Evolutionary conservation across 306 rosid genomes (phyloP), one percentile per base, ranked within the genome.

Genomic region (Morella rubra): DNA sequence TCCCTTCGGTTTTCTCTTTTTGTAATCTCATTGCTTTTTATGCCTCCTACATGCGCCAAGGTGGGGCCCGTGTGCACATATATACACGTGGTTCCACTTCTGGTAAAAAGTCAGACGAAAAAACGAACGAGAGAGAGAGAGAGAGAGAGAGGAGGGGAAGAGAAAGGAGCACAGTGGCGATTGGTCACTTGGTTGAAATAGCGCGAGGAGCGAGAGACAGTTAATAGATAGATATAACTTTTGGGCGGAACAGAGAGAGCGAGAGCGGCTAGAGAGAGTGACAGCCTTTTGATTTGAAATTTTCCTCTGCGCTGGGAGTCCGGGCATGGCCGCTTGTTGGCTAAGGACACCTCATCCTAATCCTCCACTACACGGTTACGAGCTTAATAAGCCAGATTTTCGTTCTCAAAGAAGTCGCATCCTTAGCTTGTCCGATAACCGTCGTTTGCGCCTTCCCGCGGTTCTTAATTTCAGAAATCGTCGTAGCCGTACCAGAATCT

Each of bases 291-390:
- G 8, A 7, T 55, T 55, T 52, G 58, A 55, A 55, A 19, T 55
- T 52, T 55, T 32, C n/a, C 8, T 54, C 24, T 3, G 27, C 14
- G 3, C 4, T 60, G 44, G n/a, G 16, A 56, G 58, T 14, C 8
- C 62, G 50, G 69, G 42, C 27, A 86, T 86, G 90, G 85, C 90
- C 41, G 76, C 76, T 59, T 62, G 76, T 59, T 62, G 79, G 70
- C 42, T 80, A 40, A 75, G 82, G 80, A 73, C 82, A 52, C 55
- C 73, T 8, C 69, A 62, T 69, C 75, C 73, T 49, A 77, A 59
- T 74, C 85, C 79, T 14, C 69, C 20, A 37, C 24, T 58, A 60
- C 46, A 47, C 8, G 71, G 37, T 32, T 55, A 19, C 37, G 61
- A 58, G 52, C 15, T 66, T 12, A 27, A 5, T 18, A 62, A 62